These are phyloP conservation scores for Vigna hirtella DNA, from an alignment of 306 rosid genomes.

Conservation along the genomic window DNA sequence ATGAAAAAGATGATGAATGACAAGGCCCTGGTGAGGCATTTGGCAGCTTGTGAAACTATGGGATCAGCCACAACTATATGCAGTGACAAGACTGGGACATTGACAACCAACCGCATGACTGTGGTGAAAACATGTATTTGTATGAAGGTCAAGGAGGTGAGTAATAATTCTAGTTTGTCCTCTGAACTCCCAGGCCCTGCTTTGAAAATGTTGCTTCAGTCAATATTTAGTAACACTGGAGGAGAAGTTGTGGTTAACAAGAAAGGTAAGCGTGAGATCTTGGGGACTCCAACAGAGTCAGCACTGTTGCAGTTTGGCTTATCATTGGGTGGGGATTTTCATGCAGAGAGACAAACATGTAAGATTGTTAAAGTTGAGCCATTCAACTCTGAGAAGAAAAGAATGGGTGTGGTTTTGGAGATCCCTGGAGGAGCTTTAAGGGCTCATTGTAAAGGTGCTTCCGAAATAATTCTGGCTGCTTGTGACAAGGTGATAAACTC, in stretches of 20 bases:
- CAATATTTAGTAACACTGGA: constrained; percentile 87
- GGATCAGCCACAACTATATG: constrained; percentile 96
- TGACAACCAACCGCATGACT: constrained; percentile 91
- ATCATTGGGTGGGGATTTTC: constrained; percentile 77
- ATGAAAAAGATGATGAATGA: constrained; percentile 99
- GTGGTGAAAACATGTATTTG: constrained; percentile 91
- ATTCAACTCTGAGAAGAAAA: constrained; percentile 86
- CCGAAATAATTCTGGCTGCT: constrained; percentile 81
- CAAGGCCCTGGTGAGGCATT: constrained; percentile 88
- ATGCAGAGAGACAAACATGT: constrained; percentile 65
- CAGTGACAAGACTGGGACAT: constrained; percentile 96
- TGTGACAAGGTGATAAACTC: constrained; percentile 80
- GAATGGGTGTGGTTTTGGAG: constrained; percentile 88
- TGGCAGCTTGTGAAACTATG: constrained; percentile 98
- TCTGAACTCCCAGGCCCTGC: constrained; percentile 66
- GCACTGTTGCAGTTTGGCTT: constrained; percentile 85
- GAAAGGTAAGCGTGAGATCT: constrained; percentile 70
- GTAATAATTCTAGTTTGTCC: constrained; percentile 47
- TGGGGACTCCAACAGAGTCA: constrained; percentile 91
- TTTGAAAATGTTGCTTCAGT: constrained; percentile 66
- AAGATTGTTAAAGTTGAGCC: constrained; percentile 84
- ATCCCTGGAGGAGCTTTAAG: constrained; percentile 71
- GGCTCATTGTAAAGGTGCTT: constrained; percentile 95
- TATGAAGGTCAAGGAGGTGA: constrained; percentile 66
- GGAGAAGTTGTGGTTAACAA: constrained; percentile 89